A percentile compares a stretch with the other conserved stretches of the same genome.
phyloP scores from a whole-genome alignment of 176 grass and related monocot species.

The Eleusine coracana region DNA sequence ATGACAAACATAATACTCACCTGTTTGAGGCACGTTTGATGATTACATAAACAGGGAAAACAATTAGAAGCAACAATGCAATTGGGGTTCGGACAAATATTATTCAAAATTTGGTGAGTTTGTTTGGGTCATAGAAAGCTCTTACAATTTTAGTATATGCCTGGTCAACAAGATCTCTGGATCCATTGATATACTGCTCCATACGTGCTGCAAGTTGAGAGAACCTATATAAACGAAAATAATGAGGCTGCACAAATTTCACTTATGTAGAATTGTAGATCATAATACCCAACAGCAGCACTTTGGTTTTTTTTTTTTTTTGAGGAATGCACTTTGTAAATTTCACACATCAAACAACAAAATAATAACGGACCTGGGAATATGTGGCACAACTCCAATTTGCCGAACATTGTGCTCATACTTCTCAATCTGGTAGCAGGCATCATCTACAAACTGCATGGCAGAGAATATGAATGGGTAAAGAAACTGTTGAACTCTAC shows the following conservation, averaged over 20 bases:
- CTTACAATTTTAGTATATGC: slow-evolving; percentile 94
- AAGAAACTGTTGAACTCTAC: slow-evolving; percentile 12
- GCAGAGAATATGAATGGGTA: slow-evolving; percentile 33
- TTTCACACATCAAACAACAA: slow-evolving; percentile 12
- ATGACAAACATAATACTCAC: slow-evolving; percentile 94
- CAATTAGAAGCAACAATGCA: slow-evolving; percentile 13
- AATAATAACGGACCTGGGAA: slow-evolving; percentile 64
- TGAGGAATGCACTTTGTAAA: not conserved
- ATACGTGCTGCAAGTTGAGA: slow-evolving; percentile 81
- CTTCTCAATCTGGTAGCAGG: slow-evolving; percentile 92
- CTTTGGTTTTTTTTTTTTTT: too few species aligned
- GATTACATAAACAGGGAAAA: slow-evolving; percentile 1
- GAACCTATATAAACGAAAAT: slow-evolving; percentile 62
- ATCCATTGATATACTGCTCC: slow-evolving; percentile 88
- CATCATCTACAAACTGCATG: slow-evolving; percentile 88
- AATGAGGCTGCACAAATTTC: slow-evolving; percentile 2
- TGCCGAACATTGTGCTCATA: slow-evolving; percentile 71
- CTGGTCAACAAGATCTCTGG: slow-evolving; percentile 91
- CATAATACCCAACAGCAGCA: too few species aligned
- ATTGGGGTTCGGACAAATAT: not conserved
- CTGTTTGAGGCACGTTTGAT: slow-evolving; percentile 43
- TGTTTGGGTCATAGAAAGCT: slow-evolving; percentile 3
- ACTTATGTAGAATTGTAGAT: slow-evolving; percentile 1
- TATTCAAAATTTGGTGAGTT: not conserved
- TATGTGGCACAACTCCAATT: slow-evolving; percentile 84